phyloP scores from a whole-genome alignment of 441 rosid species.

The Biscutella auriculata region DNA sequence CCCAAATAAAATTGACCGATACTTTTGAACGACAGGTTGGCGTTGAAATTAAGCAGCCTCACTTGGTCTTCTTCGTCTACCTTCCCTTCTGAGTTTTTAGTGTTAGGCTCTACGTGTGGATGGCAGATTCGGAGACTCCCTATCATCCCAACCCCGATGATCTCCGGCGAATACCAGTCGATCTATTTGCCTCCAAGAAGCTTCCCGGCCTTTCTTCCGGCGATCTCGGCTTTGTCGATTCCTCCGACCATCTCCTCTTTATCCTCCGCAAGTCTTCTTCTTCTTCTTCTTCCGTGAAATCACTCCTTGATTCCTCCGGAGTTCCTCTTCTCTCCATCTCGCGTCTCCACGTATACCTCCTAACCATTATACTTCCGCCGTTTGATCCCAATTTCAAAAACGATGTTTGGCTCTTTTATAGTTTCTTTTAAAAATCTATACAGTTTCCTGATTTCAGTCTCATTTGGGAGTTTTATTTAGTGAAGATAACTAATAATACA shows the following conservation, averaged over 20 bases:
- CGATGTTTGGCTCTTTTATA: not conserved
- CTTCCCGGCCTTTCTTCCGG: constrained; percentile 41
- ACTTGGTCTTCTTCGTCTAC: not conserved
- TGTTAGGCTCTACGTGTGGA: constrained; percentile 6
- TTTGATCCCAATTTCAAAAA: not conserved
- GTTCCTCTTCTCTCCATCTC: constrained; percentile 34
- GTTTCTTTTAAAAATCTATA: not conserved
- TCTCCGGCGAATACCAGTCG: constrained; percentile 37
- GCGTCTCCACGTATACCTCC: constrained; percentile 33
- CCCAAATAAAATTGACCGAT: too few relatives aligned
- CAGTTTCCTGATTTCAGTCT: not conserved
- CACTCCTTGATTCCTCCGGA: constrained; percentile 40
- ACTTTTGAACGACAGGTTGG: not conserved
- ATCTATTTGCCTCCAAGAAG: constrained; percentile 63
- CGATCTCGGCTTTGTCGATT: constrained; percentile 55
- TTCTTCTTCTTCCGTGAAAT: constrained; percentile 18
- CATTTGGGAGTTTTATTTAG: not conserved
- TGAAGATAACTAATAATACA: not conserved
- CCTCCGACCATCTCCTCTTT: constrained; percentile 37
- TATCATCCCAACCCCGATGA: constrained; percentile 19
- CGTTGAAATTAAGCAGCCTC: constrained; percentile 12
- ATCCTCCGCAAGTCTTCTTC: constrained; percentile 28
- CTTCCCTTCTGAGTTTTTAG: not conserved
- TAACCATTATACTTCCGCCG: not conserved
- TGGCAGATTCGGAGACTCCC: constrained; percentile 24